These are phyloP conservation scores for Cladosporium sp. DNA, from an alignment of 2,329 filamentous ascomycete species.

Conservation along the genomic window DNA sequence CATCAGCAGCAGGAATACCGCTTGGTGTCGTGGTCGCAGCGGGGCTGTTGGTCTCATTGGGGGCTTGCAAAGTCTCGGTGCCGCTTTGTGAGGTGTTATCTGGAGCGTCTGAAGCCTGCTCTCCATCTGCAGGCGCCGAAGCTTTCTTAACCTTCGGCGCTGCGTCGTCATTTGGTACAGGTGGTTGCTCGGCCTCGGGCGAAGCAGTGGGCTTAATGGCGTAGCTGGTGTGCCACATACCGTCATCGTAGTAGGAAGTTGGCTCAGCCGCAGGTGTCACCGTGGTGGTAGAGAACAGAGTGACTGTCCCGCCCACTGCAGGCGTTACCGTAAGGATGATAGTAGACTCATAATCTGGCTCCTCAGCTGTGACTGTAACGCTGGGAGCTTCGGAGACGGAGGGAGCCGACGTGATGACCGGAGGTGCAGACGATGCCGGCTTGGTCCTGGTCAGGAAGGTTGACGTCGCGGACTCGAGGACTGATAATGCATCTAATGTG, in stretches of 20 bases:
- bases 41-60: not conserved
- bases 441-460: not conserved
- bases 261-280: conserved; percentile 17
- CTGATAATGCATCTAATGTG: not conserved
- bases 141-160: not conserved
- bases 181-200: conserved; percentile 12
- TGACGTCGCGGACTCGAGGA: not conserved
- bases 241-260: conserved; percentile 39
- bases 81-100: not conserved
- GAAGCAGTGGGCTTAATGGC: conserved; percentile 29
- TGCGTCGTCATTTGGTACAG: conserved; percentile 6
- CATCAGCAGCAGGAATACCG: not conserved
- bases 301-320: not conserved
- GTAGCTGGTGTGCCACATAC: conserved; percentile 44
- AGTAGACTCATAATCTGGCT: not conserved
- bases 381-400: not conserved
- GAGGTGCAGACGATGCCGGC: not conserved
- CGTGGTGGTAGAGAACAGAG: conserved; percentile 14
- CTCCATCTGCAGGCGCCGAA: not conserved
- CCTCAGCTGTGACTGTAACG: not conserved
- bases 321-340: not conserved
- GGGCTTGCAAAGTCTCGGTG: not conserved
- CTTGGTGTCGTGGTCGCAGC: not conserved
- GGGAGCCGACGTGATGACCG: conserved; percentile 5
- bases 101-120: not conserved